phyloP scores from a whole-genome alignment of 2,329 filamentous ascomycete species.

The Claviceps lovelessii region DNA sequence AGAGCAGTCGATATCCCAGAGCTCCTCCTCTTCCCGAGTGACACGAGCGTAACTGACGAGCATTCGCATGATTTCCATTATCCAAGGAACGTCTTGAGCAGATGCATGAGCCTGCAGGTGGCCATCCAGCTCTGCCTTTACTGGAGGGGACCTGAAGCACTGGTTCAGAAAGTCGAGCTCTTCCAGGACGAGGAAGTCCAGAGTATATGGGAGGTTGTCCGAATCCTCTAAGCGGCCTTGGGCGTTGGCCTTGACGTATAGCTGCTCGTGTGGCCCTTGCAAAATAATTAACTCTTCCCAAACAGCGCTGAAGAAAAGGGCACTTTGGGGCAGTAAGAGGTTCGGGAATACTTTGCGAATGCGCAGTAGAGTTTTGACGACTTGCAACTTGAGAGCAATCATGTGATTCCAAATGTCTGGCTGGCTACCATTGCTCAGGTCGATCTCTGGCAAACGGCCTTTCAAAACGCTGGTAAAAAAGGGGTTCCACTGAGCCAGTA shows the following conservation, averaged over 20 bases:
- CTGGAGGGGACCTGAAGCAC: slow-evolving; percentile 73
- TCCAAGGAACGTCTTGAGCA: slow-evolving; percentile 58
- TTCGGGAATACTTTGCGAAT: slow-evolving; percentile 72
- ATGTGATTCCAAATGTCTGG: slow-evolving; percentile 64
- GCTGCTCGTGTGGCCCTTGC: slow-evolving; percentile 57
- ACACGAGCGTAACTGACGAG: slow-evolving; percentile 79
- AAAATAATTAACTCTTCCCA: slow-evolving; percentile 77
- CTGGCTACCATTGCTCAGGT: slow-evolving; percentile 27
- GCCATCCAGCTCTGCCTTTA: slow-evolving; percentile 75
- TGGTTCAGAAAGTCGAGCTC: slow-evolving; percentile 91
- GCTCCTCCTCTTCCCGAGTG: slow-evolving; percentile 76
- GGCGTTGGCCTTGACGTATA: slow-evolving; percentile 74
- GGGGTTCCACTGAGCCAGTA: slow-evolving; percentile 70
- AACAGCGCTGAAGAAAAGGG: slow-evolving; percentile 67
- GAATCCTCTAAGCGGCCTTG: slow-evolving; percentile 82
- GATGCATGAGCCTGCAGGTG: slow-evolving; percentile 51
- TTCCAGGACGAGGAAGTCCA: slow-evolving; percentile 87
- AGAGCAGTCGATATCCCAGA: slow-evolving; percentile 96
- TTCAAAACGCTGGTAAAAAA: slow-evolving; percentile 77
- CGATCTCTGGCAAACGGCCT: slow-evolving; percentile 54
- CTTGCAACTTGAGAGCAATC: slow-evolving; percentile 79
- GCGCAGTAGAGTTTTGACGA: slow-evolving; percentile 87
- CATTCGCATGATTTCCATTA: slow-evolving; percentile 76
- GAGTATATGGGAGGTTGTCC: slow-evolving; percentile 81
- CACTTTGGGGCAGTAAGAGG: slow-evolving; percentile 69